phyloP scores from a whole-genome alignment of 805 yeast genomes.

The Yamadazyma laniorum region DNA sequence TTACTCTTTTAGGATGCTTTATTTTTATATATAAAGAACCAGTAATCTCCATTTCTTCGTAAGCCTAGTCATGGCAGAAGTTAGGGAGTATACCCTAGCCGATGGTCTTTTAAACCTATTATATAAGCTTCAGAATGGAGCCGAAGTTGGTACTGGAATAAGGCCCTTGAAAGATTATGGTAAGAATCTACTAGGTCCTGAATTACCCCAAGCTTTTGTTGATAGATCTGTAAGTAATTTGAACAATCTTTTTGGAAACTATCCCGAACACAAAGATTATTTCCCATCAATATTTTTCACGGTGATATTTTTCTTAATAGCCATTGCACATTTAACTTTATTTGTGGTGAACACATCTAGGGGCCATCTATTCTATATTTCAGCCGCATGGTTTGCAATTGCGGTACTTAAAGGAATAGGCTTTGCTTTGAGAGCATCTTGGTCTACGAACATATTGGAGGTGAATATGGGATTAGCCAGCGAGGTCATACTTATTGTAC shows the following conservation, averaged over 20 bases:
- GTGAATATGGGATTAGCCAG: slow-evolving; percentile 54
- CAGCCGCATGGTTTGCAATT: slow-evolving; percentile 52
- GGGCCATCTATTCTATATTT: slow-evolving; percentile 59
- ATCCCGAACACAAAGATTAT: slow-evolving; percentile 50
- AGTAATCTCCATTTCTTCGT: too few species aligned
- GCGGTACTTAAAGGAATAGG: slow-evolving; percentile 55
- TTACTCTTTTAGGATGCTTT: too few species aligned
- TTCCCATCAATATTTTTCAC: slow-evolving; percentile 60
- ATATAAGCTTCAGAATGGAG: slow-evolving; percentile 21
- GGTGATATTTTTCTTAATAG: slow-evolving; percentile 48
- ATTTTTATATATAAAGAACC: too few species aligned
- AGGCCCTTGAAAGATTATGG: slow-evolving; percentile 17
- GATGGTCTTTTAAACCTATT: slow-evolving; percentile 25
- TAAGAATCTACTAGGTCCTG: slow-evolving; percentile 26
- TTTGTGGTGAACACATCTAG: slow-evolving; percentile 49
- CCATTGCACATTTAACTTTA: slow-evolving; percentile 45
- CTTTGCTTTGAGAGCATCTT: slow-evolving; percentile 52
- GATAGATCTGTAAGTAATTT: slow-evolving; percentile 40
- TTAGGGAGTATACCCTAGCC: slow-evolving; percentile 17
- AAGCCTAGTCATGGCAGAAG: slow-evolving; percentile 4
- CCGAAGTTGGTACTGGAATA: slow-evolving; percentile 30
- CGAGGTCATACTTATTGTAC: slow-evolving; percentile 53
- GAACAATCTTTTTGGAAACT: slow-evolving; percentile 60
- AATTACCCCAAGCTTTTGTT: slow-evolving; percentile 40
- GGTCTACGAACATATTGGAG: slow-evolving; percentile 51